phyloP scores from a whole-genome alignment of 176 grass and related monocot genomes.

The Tillandsia leiboldiana region DNA sequence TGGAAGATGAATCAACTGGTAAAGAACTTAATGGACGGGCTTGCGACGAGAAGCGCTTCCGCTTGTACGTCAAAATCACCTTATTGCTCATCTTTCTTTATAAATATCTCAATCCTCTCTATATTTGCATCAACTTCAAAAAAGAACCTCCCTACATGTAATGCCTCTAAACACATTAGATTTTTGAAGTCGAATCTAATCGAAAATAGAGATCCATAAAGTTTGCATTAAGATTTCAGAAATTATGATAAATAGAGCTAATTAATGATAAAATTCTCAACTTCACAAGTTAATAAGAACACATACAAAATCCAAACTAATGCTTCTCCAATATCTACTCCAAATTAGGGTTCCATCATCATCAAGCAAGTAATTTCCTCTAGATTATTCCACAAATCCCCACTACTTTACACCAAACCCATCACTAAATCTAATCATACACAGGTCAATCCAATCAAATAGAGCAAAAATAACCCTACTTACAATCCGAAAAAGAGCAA shows the following conservation, averaged over 20 bases:
- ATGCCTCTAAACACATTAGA: background rate
- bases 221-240: background rate
- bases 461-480: background rate
- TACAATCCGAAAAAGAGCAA: background rate
- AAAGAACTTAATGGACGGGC: constrained; percentile 2
- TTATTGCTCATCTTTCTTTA: constrained; percentile 28
- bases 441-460: background rate
- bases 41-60: constrained; percentile 32
- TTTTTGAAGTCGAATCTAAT: background rate
- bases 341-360: constrained; percentile 6
- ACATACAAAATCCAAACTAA: background rate
- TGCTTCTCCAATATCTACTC: background rate
- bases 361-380: background rate
- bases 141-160: background rate
- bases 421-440: background rate
- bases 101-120: background rate
- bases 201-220: background rate
- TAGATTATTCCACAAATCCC: background rate
- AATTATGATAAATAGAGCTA: background rate
- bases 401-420: background rate
- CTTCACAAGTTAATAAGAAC: background rate
- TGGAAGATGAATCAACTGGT: constrained; percentile 3
- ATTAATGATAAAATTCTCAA: background rate
- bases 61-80: constrained; percentile 50
- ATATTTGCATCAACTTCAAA: background rate